Evolutionary conservation across 2,329 filamentous ascomycete genomes (phyloP), one percentile per base, ranked within the genome.

Genomic region (Magnaporthiopsis incrustans): DNA sequence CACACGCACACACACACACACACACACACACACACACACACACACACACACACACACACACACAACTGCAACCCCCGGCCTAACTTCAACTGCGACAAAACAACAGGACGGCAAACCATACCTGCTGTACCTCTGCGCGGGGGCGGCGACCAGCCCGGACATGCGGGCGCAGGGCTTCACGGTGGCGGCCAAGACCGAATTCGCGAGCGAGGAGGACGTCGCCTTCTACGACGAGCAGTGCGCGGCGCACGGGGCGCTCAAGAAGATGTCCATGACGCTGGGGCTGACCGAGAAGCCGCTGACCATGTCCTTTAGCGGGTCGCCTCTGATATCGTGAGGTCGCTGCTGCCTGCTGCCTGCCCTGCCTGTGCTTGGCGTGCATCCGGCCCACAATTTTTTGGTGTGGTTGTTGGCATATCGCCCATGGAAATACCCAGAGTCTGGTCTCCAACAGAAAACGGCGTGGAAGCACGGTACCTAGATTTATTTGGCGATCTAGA

Each of bases 61-160:
- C 4, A 33, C 4, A 33, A 8, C 18, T 10, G 10, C 38, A 44
- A 3, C 38, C 18, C 4, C 15, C 38, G 14, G 2, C 15, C 30
- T 30, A 8, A 5, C 18, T 15, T 0, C 38, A 18, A 3, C 38
- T 18, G 15, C 5, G 4, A 18, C 38, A 53, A 53, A 53, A 53
- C 44, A 50, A 25, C 64, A 91, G 89, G 82, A 89, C 69, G 88
- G 87, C 67, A 86, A 89, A 72, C 86, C 86, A 1, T 92, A 91
- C 73, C 89, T 92, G 68, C 74, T 86, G 59, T 79, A 80, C 65
- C 77, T 85, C 68, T 67, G 77, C 74, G 86, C 83, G 18, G 83
- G 83, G 38, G 62, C 53, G 2, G 60, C 65, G 18, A 73, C 77
- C 27, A 79, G 82, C 11, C 76, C 84, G 67, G 86, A 89, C 69